phyloP scores from a whole-genome alignment of 371 early-diverging fungal species.

The Apophysomyces sp. region DNA sequence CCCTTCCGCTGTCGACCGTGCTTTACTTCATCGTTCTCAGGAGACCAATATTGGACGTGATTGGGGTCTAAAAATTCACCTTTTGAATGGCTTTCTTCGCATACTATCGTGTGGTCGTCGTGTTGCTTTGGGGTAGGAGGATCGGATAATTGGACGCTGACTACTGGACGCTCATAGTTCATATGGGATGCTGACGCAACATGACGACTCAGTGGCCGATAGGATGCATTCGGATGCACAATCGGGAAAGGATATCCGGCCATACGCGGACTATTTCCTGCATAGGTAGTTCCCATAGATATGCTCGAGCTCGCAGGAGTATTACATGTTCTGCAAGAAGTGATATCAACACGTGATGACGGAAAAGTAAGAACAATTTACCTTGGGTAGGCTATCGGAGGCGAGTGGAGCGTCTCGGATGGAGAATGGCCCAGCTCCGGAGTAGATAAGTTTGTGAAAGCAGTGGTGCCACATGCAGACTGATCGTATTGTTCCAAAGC shows the following conservation, averaged over 20 bases:
- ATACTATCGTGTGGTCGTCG: slow-evolving; percentile 6
- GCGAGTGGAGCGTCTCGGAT: slow-evolving; percentile 14
- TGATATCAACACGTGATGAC: slow-evolving; percentile 16
- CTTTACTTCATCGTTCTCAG: background rate
- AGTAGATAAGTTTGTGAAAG: slow-evolving; percentile 20
- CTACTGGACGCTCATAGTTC: background rate
- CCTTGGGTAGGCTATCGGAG: slow-evolving; percentile 7
- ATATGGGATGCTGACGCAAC: slow-evolving; percentile 10
- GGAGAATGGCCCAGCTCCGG: slow-evolving; percentile 48
- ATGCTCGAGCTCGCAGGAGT: background rate
- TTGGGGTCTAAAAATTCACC: slow-evolving; percentile 13
- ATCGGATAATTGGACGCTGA: slow-evolving; percentile 36
- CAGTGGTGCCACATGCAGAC: slow-evolving; percentile 9
- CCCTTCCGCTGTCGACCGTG: slow-evolving; percentile 10
- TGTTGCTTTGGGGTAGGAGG: slow-evolving; percentile 25
- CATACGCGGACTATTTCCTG: slow-evolving; percentile 2
- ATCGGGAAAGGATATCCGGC: slow-evolving; percentile 15
- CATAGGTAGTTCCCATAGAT: background rate
- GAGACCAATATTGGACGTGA: background rate
- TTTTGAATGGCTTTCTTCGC: slow-evolving; percentile 12
- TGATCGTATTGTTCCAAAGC: slow-evolving; percentile 1
- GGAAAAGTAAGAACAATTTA: slow-evolving; percentile 11
- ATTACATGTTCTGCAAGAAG: slow-evolving; percentile 10
- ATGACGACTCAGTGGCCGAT: slow-evolving; percentile 30
- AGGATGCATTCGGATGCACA: slow-evolving; percentile 19